These are phyloP conservation scores for Termitomyces sp. DNA, from an alignment of 768 basidiomycete genomes.

Conservation along the genomic window DNA sequence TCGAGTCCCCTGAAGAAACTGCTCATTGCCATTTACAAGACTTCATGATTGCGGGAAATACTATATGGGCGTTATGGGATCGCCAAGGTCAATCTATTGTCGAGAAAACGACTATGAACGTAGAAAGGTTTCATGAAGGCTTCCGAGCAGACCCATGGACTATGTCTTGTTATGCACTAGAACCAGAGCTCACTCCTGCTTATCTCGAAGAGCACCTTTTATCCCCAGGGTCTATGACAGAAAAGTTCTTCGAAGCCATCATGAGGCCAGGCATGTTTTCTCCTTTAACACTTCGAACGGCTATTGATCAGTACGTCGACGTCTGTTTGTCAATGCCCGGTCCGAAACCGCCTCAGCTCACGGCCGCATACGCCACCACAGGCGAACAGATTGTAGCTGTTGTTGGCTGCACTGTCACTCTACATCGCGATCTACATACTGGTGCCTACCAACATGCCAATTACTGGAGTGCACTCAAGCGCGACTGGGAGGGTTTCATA, in stretches of 20 bases:
- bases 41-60: conserved; percentile 52
- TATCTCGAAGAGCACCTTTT: conserved; percentile 82
- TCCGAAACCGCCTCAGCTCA: conserved; percentile 49
- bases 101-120: conserved; percentile 46
- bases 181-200: conserved; percentile 76
- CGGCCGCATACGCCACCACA: conserved; percentile 56
- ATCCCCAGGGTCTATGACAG: conserved; percentile 63
- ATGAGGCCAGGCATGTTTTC: conserved; percentile 90
- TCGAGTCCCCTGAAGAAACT: conserved; percentile 56
- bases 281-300: conserved; percentile 69
- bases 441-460: conserved; percentile 73
- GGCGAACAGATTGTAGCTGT: conserved; percentile 75
- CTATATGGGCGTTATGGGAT: conserved; percentile 76
- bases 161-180: conserved; percentile 54
- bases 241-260: conserved; percentile 76
- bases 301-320: conserved; percentile 78
- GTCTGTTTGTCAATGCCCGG: conserved; percentile 64
- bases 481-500: conserved; percentile 96
- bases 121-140: conserved; percentile 28
- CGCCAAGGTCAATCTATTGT: conserved; percentile 69
- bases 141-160: conserved; percentile 40
- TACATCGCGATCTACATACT: conserved; percentile 69
- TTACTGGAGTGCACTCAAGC: conserved; percentile 80
- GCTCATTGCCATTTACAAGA: conserved; percentile 73
- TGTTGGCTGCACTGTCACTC: conserved; percentile 79